phyloP scores from a whole-genome alignment of 352 stramenopile genomes.

The Phytophthora aleatoria region DNA sequence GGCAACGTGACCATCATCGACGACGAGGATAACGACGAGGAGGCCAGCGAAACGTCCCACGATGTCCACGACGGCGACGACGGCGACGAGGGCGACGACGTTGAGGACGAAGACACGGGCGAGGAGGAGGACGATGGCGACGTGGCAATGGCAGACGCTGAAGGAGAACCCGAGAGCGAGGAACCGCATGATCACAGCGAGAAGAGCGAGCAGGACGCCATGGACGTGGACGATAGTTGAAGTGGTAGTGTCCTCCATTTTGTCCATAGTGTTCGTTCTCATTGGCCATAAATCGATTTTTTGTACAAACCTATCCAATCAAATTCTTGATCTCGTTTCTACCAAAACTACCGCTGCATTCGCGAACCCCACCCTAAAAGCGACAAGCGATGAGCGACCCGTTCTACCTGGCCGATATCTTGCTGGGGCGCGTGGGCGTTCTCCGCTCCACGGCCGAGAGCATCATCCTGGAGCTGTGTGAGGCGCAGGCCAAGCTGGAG shows the following conservation, averaged over 20 bases:
- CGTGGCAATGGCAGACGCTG: constrained; percentile 23
- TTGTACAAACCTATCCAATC: constrained; percentile 32
- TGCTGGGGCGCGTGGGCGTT: constrained; percentile 81
- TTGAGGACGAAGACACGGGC: constrained; percentile 37
- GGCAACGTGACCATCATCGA: constrained; percentile 63
- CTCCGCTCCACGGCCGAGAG: constrained; percentile 85
- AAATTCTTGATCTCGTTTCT: not conserved
- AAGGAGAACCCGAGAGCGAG: constrained; percentile 13
- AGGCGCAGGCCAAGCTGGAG: constrained; percentile 72
- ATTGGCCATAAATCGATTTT: constrained; percentile 34
- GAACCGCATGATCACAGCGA: constrained; percentile 13
- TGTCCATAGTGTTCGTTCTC: constrained; percentile 10
- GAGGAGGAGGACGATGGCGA: constrained; percentile 37
- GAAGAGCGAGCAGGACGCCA: constrained; percentile 22
- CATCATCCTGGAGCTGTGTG: constrained; percentile 84
- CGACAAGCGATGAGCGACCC: constrained; percentile 72
- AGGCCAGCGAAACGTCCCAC: constrained; percentile 15
- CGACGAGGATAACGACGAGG: constrained; percentile 50
- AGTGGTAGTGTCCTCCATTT: constrained; percentile 10
- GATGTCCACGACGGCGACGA: constrained; percentile 17
- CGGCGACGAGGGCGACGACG: constrained; percentile 27
- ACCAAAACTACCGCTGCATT: constrained; percentile 12
- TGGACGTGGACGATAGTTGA: constrained; percentile 50
- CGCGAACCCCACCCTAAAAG: not conserved
- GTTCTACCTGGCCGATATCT: constrained; percentile 88